A percentile compares a stretch with the other conserved stretches of the same genome.
Evolutionary conservation across 441 rosid genomes (phyloP).

Genomic region (Brassica hybrid): DNA sequence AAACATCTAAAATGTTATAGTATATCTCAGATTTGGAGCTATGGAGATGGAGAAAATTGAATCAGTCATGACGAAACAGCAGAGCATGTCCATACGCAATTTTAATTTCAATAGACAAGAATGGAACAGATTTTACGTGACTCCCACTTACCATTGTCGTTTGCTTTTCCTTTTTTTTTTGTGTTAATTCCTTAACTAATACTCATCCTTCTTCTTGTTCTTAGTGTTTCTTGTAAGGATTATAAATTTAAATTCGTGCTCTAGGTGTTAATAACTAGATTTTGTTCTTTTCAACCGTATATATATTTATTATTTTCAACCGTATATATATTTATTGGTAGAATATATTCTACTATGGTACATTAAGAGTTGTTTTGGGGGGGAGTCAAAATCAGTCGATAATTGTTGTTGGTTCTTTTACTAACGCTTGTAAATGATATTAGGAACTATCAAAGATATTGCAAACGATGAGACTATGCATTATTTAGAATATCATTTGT

Average conservation of each 20-base stretch:
- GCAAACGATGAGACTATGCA: too few relatives aligned
- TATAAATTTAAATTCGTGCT: constrained; percentile 1
- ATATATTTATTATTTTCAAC: background rate
- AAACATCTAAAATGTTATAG: constrained; percentile 2
- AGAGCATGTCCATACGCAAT: constrained; percentile 25
- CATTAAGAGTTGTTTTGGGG: background rate
- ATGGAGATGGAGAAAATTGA: background rate
- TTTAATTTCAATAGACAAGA: constrained; percentile 12
- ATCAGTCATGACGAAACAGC: background rate
- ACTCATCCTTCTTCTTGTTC: background rate
- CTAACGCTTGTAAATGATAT: too few relatives aligned
- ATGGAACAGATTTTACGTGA: constrained; percentile 31
- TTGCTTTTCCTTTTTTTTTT: constrained; percentile 13
- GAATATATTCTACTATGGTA: background rate
- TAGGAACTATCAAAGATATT: too few relatives aligned
- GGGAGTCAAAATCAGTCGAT: background rate
- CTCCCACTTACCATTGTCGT: constrained; percentile 38
- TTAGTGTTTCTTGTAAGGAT: background rate
- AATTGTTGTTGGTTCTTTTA: too few relatives aligned
- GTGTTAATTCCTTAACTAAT: constrained; percentile 2
- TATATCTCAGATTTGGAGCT: background rate
- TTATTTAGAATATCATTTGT: too few relatives aligned
- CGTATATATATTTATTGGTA: background rate
- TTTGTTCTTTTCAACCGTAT: constrained; percentile 4
- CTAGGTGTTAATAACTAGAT: constrained; percentile 21